Conservation (phyloP, 1,139 yeast genomes). For the Yamadazyma diospyri region DNA sequence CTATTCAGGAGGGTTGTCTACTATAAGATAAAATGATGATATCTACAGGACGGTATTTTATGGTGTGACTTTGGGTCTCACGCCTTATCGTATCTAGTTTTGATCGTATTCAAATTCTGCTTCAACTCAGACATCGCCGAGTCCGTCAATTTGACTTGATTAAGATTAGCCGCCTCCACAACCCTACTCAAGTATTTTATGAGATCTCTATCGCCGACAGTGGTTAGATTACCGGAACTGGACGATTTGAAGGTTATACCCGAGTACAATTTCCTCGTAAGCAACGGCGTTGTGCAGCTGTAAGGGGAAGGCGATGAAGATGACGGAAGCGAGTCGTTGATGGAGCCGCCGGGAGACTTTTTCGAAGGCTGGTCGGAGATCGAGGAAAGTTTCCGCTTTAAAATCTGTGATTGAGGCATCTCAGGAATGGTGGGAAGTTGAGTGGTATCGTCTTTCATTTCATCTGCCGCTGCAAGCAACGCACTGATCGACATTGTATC, state of each 20-base stretch:
- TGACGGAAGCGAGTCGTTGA: constrained; percentile 17
- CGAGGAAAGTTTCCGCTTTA: constrained; percentile 8
- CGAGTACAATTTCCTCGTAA: constrained; percentile 10
- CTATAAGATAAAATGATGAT: too few relatives aligned
- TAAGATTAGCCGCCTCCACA: constrained; percentile 21
- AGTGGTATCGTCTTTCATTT: constrained; percentile 5
- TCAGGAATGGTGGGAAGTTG: constrained; percentile 5
- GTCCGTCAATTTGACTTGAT: constrained; percentile 21
- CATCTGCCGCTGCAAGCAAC: constrained; percentile 16
- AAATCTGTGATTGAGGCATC: constrained; percentile 2
- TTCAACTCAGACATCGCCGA: constrained; percentile 28
- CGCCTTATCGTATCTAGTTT: constrained; percentile 11
- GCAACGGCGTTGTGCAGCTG: constrained; percentile 5
- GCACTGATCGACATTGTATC: constrained; percentile 13
- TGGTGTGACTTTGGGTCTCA: too few relatives aligned
- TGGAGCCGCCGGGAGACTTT: not conserved
- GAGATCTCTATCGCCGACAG: constrained; percentile 19
- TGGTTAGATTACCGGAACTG: constrained; percentile 10
- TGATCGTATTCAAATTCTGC: constrained; percentile 19
- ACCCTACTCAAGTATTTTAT: constrained; percentile 19
- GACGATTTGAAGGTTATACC: constrained; percentile 16
- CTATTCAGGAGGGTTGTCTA: too few relatives aligned
- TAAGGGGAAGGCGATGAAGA: constrained; percentile 15
- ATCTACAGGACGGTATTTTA: too few relatives aligned
- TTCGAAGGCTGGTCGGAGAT: constrained; percentile 5